Conservation (phyloP, 768 basidiomycete species). For the Boletus reticuloceps region DNA sequence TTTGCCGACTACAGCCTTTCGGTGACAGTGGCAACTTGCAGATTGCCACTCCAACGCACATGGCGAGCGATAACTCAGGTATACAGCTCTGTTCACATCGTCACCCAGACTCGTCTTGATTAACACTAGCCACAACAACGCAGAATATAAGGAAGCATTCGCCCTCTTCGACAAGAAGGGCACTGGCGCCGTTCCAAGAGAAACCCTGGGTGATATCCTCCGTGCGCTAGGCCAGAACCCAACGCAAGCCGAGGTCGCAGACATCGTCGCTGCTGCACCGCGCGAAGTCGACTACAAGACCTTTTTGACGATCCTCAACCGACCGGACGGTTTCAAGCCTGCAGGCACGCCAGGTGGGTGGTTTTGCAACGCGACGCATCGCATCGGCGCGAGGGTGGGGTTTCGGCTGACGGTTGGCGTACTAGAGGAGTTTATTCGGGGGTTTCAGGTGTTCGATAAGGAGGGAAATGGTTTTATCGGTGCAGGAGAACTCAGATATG, state of each 20-base stretch:
- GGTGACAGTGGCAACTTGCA: neutral
- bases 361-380: neutral
- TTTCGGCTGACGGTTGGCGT: slow-evolving; percentile 4
- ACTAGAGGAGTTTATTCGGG: slow-evolving; percentile 96
- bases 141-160: slow-evolving; percentile 96
- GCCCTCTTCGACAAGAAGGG: slow-evolving; percentile 98
- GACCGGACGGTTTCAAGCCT: slow-evolving; percentile 96
- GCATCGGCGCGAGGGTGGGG: neutral
- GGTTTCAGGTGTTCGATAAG: slow-evolving; percentile 97
- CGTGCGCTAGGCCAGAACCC: slow-evolving; percentile 97
- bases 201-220: slow-evolving; percentile 88
- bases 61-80: slow-evolving; percentile 55
- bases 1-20: too few relatives aligned
- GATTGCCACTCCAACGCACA: slow-evolving; percentile 1
- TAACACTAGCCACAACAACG: slow-evolving; percentile 1
- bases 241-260: slow-evolving; percentile 95
- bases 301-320: slow-evolving; percentile 87
- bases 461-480: slow-evolving; percentile 74
- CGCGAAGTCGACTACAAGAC: slow-evolving; percentile 91
- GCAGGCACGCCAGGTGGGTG: slow-evolving; percentile 89
- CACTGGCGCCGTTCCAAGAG: slow-evolving; percentile 83
- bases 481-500: slow-evolving; percentile 67
- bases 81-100: slow-evolving; percentile 1
- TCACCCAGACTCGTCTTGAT: neutral
- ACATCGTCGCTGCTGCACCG: slow-evolving; percentile 70